Evolutionary conservation across 345 rosid genomes (phyloP).

Genomic region (Eucalyptus guilfoylei): DNA sequence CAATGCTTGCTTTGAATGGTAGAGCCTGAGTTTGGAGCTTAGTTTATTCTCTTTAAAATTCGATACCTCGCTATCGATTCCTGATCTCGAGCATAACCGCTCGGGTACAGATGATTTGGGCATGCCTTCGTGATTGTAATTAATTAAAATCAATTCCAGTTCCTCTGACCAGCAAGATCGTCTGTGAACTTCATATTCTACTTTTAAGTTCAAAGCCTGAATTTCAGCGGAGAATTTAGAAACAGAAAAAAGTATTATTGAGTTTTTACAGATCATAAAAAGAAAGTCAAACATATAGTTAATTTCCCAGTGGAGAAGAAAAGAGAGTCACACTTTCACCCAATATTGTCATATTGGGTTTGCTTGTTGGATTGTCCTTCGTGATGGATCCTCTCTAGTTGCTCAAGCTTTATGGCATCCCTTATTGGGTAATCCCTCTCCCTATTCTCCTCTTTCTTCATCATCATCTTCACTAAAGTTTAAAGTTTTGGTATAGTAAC

Average conservation of each 20-base stretch:
- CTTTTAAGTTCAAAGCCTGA: not conserved
- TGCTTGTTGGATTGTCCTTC: constrained; percentile 41
- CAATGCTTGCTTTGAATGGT: not conserved
- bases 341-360: constrained; percentile 42
- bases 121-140: not conserved
- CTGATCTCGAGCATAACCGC: not conserved
- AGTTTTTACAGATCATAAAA: not conserved
- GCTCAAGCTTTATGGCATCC: constrained; percentile 64
- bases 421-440: constrained; percentile 30
- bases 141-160: not conserved
- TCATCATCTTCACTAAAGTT: not conserved
- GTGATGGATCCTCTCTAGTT: constrained; percentile 44
- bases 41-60: not conserved
- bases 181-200: not conserved
- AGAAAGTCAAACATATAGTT: not conserved
- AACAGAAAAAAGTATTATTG: not conserved
- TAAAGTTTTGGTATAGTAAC: too few relatives aligned
- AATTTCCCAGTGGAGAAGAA: constrained; percentile 54
- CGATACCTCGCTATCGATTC: not conserved
- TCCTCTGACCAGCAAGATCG: not conserved
- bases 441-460: not conserved
- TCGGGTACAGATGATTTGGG: not conserved
- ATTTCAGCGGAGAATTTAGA: not conserved
- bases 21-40: not conserved
- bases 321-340: constrained; percentile 74